These are phyloP conservation scores for Platanthera guangdongensis DNA, from an alignment of 106 monocot species.

Conservation along the genomic window DNA sequence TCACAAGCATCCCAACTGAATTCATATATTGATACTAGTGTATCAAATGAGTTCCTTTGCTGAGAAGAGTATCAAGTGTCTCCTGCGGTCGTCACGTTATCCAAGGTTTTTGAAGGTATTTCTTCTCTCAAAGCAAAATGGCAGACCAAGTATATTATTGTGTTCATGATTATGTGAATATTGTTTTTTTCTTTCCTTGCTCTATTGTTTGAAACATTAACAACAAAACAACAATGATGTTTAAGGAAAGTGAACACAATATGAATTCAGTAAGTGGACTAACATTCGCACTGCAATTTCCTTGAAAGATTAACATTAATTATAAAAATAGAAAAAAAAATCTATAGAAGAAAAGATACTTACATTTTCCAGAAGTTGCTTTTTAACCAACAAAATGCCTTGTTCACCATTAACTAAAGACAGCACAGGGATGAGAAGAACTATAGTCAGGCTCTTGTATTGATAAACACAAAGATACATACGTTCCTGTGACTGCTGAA, in stretches of 20 bases:
- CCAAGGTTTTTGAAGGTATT: no score
- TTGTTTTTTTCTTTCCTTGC: no score
- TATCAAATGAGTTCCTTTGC: no score
- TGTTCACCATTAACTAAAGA: conserved; percentile 65
- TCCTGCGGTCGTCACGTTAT: no score
- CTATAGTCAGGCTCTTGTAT: conserved; percentile 59
- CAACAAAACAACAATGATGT: background rate
- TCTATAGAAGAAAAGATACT: conserved; percentile 17
- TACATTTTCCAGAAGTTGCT: conserved; percentile 81
- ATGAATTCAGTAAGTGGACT: background rate
- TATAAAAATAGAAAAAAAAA: conserved; percentile 2
- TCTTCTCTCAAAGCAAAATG: no score
- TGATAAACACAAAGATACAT: conserved; percentile 76
- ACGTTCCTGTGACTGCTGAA: conserved; percentile 49
- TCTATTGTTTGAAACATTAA: background rate
- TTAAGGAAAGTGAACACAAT: background rate
- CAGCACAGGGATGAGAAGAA: conserved; percentile 67
- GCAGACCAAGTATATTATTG: no score
- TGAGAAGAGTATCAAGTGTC: no score
- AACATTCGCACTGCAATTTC: conserved; percentile 2
- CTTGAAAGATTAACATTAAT: background rate
- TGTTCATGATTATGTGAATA: no score
- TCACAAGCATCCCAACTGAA: no score
- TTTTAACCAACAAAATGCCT: conserved; percentile 49
- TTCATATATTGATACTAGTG: no score